Base-by-base conservation (phyloP, 306 rosid genomes). In the Oxytropis ochrocephala region DNA sequence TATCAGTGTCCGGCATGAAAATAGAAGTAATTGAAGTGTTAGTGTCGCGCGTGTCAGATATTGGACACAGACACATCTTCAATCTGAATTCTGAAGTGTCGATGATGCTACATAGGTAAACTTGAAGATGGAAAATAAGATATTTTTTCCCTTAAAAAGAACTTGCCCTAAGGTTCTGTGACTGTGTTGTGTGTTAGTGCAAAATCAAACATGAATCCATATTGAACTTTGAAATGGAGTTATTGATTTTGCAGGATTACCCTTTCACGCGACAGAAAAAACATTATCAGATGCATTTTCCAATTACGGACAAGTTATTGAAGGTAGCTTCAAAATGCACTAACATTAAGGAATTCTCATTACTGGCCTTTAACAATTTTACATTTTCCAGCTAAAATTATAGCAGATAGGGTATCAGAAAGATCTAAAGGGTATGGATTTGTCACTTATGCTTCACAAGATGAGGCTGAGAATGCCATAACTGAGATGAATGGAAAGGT, bases 341-440 rank as follows among this genome's bases (percentile, higher is more conserved):
- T n/a, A 56, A 56, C 55, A 42, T 11, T 75, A 38, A 17, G 57
- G 52, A 39, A 4, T n/a, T 52, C 7, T 35, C 8, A 16, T 35
- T 59, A 21, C 16, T 50, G 59, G 65, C 21, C 32, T 77, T 65
- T 86, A 27, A 72, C 65, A 55, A 13, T 58, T 42, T 67, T 64
- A 16, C 18, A 27, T 76, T 36, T 76, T 65, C 56, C 94, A 93
- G 98, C 98, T 13, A 87, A 86, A 83, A 72, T 93, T 80, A 81
- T 88, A 78, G 79, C 30, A 54, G 85, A 93, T 81, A 90, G 85
- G 78, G 84, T 84, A 30, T 81, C 98, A 0, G 87, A 79, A 51
- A 90, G 74, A 85, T 88, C 97, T 14, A 93, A 88, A 81, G 97
- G 98, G 36, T 93, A 90, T 70, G 98, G 98, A 39, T 90, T 93